phyloP scores from a whole-genome alignment of 331 rosid species.

The Acacia concinna region DNA sequence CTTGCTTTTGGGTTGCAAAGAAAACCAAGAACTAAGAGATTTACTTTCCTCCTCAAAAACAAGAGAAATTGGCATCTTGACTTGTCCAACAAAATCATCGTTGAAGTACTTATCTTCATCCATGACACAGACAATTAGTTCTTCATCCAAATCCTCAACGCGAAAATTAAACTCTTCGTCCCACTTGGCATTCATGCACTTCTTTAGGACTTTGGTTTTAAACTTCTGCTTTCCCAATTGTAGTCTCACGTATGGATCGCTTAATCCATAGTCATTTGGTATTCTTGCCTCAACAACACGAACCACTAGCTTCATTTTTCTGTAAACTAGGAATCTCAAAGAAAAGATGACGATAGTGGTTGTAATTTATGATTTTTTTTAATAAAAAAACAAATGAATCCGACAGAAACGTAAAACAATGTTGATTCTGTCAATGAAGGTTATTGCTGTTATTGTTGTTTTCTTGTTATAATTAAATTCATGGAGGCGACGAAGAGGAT shows the following conservation, averaged over 20 bases:
- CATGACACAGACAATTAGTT: constrained; percentile 65
- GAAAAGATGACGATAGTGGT: constrained; percentile 11
- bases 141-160: constrained; percentile 81
- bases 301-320: constrained; percentile 77
- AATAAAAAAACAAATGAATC: not conserved
- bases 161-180: constrained; percentile 74
- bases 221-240: constrained; percentile 83
- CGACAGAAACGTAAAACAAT: constrained; percentile 24
- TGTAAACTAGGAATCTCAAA: not conserved
- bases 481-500: not conserved
- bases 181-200: constrained; percentile 83
- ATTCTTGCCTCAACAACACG: constrained; percentile 85
- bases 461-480: not conserved
- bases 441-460: not conserved
- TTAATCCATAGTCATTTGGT: constrained; percentile 77
- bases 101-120: constrained; percentile 93
- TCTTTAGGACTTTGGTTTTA: constrained; percentile 84
- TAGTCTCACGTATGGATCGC: constrained; percentile 88
- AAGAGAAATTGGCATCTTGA: constrained; percentile 64
- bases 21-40: constrained; percentile 80
- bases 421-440: constrained; percentile 11
- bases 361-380: not conserved
- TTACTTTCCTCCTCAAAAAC: constrained; percentile 72
- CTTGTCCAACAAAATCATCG: constrained; percentile 85
- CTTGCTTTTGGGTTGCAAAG: constrained; percentile 77